These are phyloP conservation scores for Raphanus raphanistrum DNA, from an alignment of 345 rosid species.

Conservation along the genomic window DNA sequence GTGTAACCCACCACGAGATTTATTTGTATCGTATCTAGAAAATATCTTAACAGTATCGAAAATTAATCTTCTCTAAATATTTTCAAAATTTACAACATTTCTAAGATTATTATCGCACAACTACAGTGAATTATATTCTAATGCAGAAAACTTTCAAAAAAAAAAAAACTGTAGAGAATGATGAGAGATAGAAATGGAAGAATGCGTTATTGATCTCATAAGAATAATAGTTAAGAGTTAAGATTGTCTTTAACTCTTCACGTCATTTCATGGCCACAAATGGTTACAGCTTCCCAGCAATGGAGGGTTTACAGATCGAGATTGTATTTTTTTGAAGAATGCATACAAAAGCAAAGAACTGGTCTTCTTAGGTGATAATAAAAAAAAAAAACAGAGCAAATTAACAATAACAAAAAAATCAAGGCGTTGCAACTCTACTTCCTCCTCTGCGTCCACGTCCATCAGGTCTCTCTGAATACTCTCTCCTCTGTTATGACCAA, in stretches of 20 bases:
- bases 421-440: slow-evolving; percentile 33
- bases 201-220: too few relatives aligned
- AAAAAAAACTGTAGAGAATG: too few relatives aligned
- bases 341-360: background rate
- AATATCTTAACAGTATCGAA: background rate
- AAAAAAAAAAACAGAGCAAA: background rate
- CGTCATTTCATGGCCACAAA: too few relatives aligned
- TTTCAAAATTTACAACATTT: background rate
- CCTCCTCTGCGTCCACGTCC: slow-evolving; percentile 52
- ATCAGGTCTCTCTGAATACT: slow-evolving; percentile 37
- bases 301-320: background rate
- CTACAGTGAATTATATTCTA: background rate
- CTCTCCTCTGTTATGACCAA: slow-evolving; percentile 45
- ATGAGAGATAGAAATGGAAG: too few relatives aligned
- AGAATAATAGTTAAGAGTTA: too few relatives aligned
- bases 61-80: background rate
- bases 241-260: too few relatives aligned
- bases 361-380: slow-evolving; percentile 13
- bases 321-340: background rate
- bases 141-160: background rate
- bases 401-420: background rate
- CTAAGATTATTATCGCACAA: background rate
- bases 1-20: background rate
- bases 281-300: background rate
- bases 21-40: background rate